Conservation (phyloP, 1,284 basidiomycete species). For the Tetrapyrgos nigripes region DNA sequence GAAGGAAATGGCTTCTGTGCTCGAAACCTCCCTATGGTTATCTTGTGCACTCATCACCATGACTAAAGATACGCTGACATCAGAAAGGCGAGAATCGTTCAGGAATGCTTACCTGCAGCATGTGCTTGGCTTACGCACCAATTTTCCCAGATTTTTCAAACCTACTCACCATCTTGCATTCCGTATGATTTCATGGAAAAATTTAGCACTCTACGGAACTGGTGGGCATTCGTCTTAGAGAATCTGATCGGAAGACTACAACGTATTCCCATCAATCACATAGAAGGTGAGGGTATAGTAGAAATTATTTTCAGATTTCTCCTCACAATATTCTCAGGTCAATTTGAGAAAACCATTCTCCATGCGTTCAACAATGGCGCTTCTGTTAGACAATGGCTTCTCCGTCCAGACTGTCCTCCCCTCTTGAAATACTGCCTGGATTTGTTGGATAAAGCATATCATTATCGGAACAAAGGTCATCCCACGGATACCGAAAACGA, state of each 20-base stretch:
- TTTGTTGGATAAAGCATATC: neutral
- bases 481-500: neutral
- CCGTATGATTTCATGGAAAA: conserved; percentile 15
- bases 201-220: conserved; percentile 10
- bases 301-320: neutral
- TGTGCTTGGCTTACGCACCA: neutral
- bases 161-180: conserved; percentile 14
- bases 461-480: neutral
- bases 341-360: conserved; percentile 5
- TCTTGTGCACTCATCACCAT: conserved; percentile 9
- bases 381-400: neutral
- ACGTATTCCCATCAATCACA: conserved; percentile 10
- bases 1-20: neutral
- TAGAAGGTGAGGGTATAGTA: conserved; percentile 2
- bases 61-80: conserved; percentile 4
- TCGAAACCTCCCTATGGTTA: conserved; percentile 6
- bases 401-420: neutral
- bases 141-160: conserved; percentile 11
- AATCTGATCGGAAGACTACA: conserved; percentile 7
- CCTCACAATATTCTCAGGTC: neutral
- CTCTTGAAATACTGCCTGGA: neutral
- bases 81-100: neutral
- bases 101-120: neutral
- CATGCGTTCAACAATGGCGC: neutral
- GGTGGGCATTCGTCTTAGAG: conserved; percentile 10